A percentile compares a stretch with the other conserved stretches of the same genome.
These are phyloP conservation scores for Fonsecaea monophora DNA, from an alignment of 2,329 filamentous ascomycete genomes.

Conservation along the genomic window DNA sequence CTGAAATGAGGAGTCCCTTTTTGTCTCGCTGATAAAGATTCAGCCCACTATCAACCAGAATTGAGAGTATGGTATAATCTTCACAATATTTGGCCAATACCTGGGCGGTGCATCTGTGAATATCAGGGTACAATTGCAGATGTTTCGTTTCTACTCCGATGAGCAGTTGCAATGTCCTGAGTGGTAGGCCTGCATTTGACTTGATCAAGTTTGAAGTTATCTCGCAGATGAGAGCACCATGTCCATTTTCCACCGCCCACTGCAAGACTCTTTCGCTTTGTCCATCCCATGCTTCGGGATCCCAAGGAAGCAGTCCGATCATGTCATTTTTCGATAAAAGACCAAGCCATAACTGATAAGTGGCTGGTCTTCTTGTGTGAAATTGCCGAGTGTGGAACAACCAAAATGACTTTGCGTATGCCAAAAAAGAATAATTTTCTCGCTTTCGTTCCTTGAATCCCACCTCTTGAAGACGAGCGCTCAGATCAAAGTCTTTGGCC, in stretches of 20 bases:
- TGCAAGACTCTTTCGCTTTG: background rate
- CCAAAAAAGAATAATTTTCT: constrained; percentile 10
- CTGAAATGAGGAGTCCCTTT: background rate
- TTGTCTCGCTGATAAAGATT: background rate
- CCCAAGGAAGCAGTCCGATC: constrained; percentile 10
- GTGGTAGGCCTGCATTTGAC: background rate
- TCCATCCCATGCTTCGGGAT: background rate
- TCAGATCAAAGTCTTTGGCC: background rate
- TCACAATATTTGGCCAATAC: background rate
- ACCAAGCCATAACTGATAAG: constrained; percentile 9
- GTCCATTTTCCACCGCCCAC: constrained; percentile 9
- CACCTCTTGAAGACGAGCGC: background rate
- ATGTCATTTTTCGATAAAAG: background rate
- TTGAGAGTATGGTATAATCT: background rate
- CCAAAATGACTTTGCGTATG: constrained; percentile 22
- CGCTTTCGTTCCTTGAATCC: background rate
- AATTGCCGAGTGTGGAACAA: constrained; percentile 16
- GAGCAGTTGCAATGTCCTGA: background rate
- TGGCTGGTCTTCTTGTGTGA: background rate
- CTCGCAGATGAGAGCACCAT: constrained; percentile 7
- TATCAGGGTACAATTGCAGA: no score
- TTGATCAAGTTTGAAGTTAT: background rate
- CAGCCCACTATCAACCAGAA: background rate
- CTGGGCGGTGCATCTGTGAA: background rate
- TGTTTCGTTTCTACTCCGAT: no score